These are phyloP conservation scores for Lasiodiplodia theobromae DNA, from an alignment of 2,329 filamentous ascomycete genomes.

Conservation along the genomic window DNA sequence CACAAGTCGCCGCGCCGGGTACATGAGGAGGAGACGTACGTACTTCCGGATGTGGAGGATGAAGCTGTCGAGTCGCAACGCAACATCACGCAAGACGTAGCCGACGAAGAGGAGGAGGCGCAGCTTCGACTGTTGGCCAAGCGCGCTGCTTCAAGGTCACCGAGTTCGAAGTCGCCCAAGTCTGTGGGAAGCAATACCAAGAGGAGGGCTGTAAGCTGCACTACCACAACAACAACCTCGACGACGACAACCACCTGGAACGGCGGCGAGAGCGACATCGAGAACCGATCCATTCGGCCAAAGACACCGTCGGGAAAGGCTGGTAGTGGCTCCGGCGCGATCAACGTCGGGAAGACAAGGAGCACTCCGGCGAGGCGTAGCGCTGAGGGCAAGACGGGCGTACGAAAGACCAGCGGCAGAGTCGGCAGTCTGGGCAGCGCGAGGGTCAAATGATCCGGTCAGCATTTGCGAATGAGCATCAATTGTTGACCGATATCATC, in stretches of 20 bases:
- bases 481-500: slow-evolving; percentile 24
- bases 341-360: slow-evolving; percentile 55
- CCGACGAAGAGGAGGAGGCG: slow-evolving; percentile 83
- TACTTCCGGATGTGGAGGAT: slow-evolving; percentile 65
- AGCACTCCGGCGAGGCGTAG: slow-evolving; percentile 54
- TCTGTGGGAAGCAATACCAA: slow-evolving; percentile 59
- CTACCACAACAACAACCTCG: slow-evolving; percentile 73
- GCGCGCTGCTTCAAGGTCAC: slow-evolving; percentile 71
- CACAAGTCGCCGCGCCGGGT: slow-evolving; percentile 38
- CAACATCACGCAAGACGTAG: slow-evolving; percentile 53
- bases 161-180: slow-evolving; percentile 46
- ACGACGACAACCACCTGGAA: slow-evolving; percentile 46
- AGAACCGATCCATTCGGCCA: slow-evolving; percentile 51
- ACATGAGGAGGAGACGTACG: slow-evolving; percentile 56
- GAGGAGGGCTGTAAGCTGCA: slow-evolving; percentile 76
- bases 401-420: slow-evolving; percentile 59
- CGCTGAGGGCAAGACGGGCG: slow-evolving; percentile 56
- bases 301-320: slow-evolving; percentile 52
- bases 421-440: slow-evolving; percentile 54
- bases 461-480: slow-evolving; percentile 11
- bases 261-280: slow-evolving; percentile 54
- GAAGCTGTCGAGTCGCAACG: slow-evolving; percentile 64
- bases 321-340: slow-evolving; percentile 52
- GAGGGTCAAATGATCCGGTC: slow-evolving; percentile 28
- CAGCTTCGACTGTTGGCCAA: slow-evolving; percentile 73